Base-by-base conservation (phyloP, 805 yeast genomes). In the Metschnikowia hibisci region DNA sequence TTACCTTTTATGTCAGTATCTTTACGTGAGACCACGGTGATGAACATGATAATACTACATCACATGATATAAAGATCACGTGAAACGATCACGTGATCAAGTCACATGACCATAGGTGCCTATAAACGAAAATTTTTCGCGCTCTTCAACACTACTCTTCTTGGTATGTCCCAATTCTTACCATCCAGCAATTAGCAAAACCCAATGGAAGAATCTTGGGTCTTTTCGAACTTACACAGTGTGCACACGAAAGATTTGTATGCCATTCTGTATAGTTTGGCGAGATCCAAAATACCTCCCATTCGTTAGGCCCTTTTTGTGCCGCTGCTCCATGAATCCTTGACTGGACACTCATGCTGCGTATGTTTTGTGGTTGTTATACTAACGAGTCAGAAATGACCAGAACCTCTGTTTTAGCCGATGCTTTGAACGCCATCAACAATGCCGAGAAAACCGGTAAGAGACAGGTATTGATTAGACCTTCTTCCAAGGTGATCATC, bases 381-480 rank as follows among this genome's bases (percentile, higher is more conserved):
- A 51, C 56, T 53, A 53, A 51, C 56, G 39, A 6, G 18, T 13
- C 35, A 48, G 50, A 41, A 44, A 60, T 61, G 65, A 61, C 65
- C 44, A 62, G 66, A 62, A 57, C 64, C 51, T 61, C 65, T 41
- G 65, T 61, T 48, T 58, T 61, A 57, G 66, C 66, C 43, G 66
- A 61, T 51, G 65, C 66, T 51, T 59, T 62, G 55, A 62, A 62
- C 55, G 58, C 64, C 44, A 61, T 62, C 52, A 61, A 61, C 65
- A 62, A 61, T 55, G 65, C 66, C 54, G 66, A 61, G 54, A 61
- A 61, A 55, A 61, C 65, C 55, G 65, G 65, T 48, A 61, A 61
- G 64, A 60, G 64, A 48, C 66, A 61, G 50, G 65, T 62, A 43
- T 58, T 61, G 61, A 54, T 61, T 54, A 61, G 66, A 58, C 66